These are phyloP conservation scores for Nakaseomyces uthaithaninus DNA, from an alignment of 1,139 yeast species.

Conservation along the genomic window DNA sequence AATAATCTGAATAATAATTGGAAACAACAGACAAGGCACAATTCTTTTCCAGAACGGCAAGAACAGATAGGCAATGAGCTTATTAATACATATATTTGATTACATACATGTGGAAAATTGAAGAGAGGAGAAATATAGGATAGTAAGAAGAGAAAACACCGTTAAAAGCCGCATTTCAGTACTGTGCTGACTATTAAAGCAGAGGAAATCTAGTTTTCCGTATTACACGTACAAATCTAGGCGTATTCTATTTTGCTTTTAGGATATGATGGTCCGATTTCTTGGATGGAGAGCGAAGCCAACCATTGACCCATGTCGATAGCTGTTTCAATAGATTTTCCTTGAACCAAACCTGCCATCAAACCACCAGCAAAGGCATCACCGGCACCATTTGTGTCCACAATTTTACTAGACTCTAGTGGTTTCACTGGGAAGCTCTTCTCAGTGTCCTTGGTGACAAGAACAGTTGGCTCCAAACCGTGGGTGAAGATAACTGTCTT, in stretches of 20 bases:
- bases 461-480: slow-evolving; percentile 85
- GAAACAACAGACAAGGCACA: too few relatives aligned
- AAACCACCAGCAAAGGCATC: slow-evolving; percentile 99
- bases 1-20: too few relatives aligned
- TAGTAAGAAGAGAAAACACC: neutral
- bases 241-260: slow-evolving; percentile 43
- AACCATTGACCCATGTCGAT: slow-evolving; percentile 95
- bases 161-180: neutral
- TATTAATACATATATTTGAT: too few relatives aligned
- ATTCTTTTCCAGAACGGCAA: too few relatives aligned
- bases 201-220: neutral
- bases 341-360: slow-evolving; percentile 78
- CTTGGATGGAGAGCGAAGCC: slow-evolving; percentile 84
- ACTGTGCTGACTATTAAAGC: too few relatives aligned
- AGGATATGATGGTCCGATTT: slow-evolving; percentile 92
- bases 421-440: slow-evolving; percentile 61
- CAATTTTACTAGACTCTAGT: slow-evolving; percentile 57
- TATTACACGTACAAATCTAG: too few relatives aligned
- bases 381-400: slow-evolving; percentile 98
- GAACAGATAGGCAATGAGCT: too few relatives aligned
- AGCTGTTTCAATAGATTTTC: slow-evolving; percentile 51
- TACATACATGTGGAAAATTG: too few relatives aligned
- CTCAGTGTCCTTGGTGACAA: slow-evolving; percentile 39
- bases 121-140: too few relatives aligned
- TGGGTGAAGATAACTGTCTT: slow-evolving; percentile 89